These are phyloP conservation scores for Westerdykella sp. DNA, from an alignment of 2,329 filamentous ascomycete genomes.

Conservation along the genomic window DNA sequence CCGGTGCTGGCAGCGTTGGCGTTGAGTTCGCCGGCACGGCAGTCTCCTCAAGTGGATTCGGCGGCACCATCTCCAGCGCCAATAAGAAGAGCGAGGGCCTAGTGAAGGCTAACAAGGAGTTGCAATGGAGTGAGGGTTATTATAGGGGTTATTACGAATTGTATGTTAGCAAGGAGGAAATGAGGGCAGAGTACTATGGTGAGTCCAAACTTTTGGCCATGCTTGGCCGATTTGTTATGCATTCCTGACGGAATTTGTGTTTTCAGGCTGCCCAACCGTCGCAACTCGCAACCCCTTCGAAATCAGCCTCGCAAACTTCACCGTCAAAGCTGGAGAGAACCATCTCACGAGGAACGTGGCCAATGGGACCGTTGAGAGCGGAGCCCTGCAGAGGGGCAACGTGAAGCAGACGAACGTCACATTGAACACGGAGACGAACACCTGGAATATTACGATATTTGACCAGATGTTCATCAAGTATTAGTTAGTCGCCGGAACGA, in stretches of 20 bases:
- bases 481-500: background rate
- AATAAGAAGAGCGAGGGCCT: conserved; percentile 31
- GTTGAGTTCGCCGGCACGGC: conserved; percentile 57
- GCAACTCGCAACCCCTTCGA: conserved; percentile 56
- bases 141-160: conserved; percentile 67
- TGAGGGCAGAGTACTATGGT: conserved; percentile 59
- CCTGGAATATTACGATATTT: conserved; percentile 14
- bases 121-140: conserved; percentile 66
- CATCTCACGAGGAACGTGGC: conserved; percentile 46
- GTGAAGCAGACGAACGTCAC: conserved; percentile 19
- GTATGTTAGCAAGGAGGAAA: conserved; percentile 47
- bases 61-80: conserved; percentile 47
- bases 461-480: conserved; percentile 25
- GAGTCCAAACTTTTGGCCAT: conserved; percentile 12
- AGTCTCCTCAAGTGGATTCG: conserved; percentile 54
- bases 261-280: conserved; percentile 46
- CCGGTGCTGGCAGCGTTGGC: conserved; percentile 37
- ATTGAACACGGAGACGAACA: conserved; percentile 14
- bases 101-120: conserved; percentile 49
- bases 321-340: conserved; percentile 56
- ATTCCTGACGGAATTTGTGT: background rate
- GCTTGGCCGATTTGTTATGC: background rate
- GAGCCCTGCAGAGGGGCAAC: conserved; percentile 44
- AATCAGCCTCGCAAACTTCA: conserved; percentile 62
- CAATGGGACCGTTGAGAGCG: conserved; percentile 47